Evolutionary conservation across 495 filamentous ascomycete genomes (phyloP), one percentile per base, ranked within the genome.

Genomic region (Stereocaulon alpinum): DNA sequence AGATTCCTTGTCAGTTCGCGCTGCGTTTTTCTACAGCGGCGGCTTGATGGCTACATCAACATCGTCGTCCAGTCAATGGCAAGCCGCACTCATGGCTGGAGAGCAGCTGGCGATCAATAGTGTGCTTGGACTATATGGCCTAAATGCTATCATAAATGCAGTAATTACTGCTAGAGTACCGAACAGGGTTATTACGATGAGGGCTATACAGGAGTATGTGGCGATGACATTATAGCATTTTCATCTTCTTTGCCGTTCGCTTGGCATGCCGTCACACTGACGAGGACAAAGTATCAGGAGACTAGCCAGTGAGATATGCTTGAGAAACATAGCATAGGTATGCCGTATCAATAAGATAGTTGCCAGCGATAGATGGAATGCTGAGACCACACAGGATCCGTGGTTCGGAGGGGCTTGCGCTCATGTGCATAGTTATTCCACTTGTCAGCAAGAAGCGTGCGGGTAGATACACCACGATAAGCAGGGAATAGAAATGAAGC

Each of bases 361-460:
- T 72, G 69, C 0, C 80, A 70, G 54, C 70, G 73, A 63, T 78
- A 77, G 14, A 73, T 77, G 2, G 66, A 64, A 17, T 70, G 66
- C 58, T 80, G 74, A 1, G 57, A 51, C 0, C 72, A 70, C 40
- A 62, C 55, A 0, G 78, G 76, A 10, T 64, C 57, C 1, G 77
- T 77, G 3, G 82, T 76, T 4, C 81, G 73, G 0, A 83, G 67
- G 1, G 68, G 55, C 44, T 73, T 76, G 4, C 68, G 64, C 2
- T 48, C 17, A 10, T 52, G 51, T 1, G 67, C 70, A 30, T 69
- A 74, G 4, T 51, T 45, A 40, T 50, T 64, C 66, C 70, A 76
- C 58, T 80, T 67, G 2, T 63, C 20, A 1, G 69, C 67, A 12
- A 71, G 60, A 20, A 76, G 65, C 75, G 80, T 77, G 57, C 63